phyloP scores from a whole-genome alignment of 768 basidiomycete species.

The Tylopilus subfusipes region DNA sequence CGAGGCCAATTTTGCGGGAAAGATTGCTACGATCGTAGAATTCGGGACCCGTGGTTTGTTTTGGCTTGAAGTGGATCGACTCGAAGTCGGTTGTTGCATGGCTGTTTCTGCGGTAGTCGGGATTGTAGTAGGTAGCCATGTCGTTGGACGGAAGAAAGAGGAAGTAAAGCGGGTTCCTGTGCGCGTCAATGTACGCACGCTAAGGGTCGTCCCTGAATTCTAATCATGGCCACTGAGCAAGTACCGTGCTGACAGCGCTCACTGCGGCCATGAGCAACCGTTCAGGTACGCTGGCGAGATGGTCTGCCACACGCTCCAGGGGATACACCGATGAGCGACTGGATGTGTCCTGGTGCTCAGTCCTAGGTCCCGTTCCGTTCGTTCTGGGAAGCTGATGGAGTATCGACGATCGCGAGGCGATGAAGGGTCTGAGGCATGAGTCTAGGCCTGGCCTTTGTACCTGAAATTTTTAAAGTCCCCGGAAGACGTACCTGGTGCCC shows the following conservation, averaged over 20 bases:
- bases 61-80: constrained; percentile 19
- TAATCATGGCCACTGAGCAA: neutral
- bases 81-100: constrained; percentile 18
- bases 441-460: neutral
- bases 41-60: constrained; percentile 22
- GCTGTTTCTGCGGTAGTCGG: constrained; percentile 5
- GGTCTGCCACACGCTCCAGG: too few species aligned
- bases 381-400: neutral
- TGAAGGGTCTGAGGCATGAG: neutral
- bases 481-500: constrained; percentile 1
- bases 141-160: neutral
- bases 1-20: constrained; percentile 23
- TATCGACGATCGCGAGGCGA: too few species aligned
- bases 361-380: neutral
- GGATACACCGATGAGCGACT: neutral
- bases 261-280: neutral
- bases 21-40: constrained; percentile 28
- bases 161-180: neutral
- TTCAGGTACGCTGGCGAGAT: neutral
- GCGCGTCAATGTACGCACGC: neutral
- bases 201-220: constrained; percentile 3
- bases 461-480: neutral
- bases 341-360: neutral
- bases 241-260: neutral
- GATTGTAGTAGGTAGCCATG: constrained; percentile 5